phyloP scores from a whole-genome alignment of 2,329 filamentous ascomycete genomes.

The Sarocladiaceae sp. region DNA sequence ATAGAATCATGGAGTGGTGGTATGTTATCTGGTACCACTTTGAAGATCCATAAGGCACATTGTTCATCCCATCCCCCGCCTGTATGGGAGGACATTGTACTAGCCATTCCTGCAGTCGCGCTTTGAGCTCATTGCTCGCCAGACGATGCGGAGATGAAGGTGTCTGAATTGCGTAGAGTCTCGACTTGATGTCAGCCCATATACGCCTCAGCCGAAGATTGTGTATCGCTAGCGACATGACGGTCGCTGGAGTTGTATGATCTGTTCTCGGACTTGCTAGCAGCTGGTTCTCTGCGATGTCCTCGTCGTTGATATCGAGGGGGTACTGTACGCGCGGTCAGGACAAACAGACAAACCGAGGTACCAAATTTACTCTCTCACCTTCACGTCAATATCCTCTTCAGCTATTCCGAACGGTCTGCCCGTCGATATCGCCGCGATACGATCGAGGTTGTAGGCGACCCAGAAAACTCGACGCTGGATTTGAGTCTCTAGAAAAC shows the following conservation, averaged over 20 bases:
- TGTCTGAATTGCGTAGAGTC: background rate
- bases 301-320: constrained; percentile 23
- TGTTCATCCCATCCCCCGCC: background rate
- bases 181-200: constrained; percentile 6
- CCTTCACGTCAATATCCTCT: constrained; percentile 21
- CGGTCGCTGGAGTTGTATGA: background rate
- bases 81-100: background rate
- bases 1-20: constrained; percentile 8
- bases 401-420: constrained; percentile 20
- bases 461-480: constrained; percentile 8
- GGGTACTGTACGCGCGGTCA: constrained; percentile 16
- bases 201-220: background rate
- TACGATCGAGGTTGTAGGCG: constrained; percentile 7
- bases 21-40: constrained; percentile 9
- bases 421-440: background rate
- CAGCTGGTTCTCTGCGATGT: constrained; percentile 18
- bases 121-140: background rate
- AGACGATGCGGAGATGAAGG: background rate
- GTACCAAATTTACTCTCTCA: background rate
- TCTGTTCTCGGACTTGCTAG: constrained; percentile 14
- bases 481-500: constrained; percentile 7
- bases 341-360: background rate
- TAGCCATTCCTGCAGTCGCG: constrained; percentile 1
- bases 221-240: constrained; percentile 1
- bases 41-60: background rate